These are phyloP conservation scores for Diplodia mutila DNA, from an alignment of 2,329 filamentous ascomycete species.

Conservation along the genomic window DNA sequence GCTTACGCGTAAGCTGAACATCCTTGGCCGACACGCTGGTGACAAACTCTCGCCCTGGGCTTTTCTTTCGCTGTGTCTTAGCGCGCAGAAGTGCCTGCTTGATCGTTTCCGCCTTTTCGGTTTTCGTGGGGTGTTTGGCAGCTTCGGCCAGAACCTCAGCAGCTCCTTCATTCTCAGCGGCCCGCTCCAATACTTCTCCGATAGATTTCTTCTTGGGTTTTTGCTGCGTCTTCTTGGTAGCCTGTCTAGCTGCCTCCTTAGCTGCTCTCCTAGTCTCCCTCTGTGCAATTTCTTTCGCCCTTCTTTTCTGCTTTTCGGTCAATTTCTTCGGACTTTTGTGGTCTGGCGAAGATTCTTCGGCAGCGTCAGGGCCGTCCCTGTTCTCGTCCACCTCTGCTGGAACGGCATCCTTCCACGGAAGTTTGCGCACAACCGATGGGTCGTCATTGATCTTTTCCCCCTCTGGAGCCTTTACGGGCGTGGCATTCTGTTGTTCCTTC, in stretches of 20 bases:
- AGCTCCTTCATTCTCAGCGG: not conserved
- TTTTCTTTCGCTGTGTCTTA: not conserved
- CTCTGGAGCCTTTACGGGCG: not conserved
- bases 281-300: not conserved
- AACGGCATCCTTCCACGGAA: no score
- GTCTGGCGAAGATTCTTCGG: not conserved
- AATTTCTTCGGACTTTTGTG: not conserved
- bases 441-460: not conserved
- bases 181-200: not conserved
- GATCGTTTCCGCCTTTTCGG: not conserved
- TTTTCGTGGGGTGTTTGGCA: not conserved
- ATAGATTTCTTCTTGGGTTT: not conserved
- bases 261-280: not conserved
- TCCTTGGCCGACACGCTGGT: constrained; percentile 15
- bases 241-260: not conserved
- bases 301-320: not conserved
- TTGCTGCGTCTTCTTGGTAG: not conserved
- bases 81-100: not conserved
- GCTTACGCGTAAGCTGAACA: constrained; percentile 23
- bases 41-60: not conserved
- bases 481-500: no score
- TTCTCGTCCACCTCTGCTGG: not conserved
- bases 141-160: not conserved
- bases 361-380: not conserved
- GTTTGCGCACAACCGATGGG: not conserved